Evolutionary conservation across 495 filamentous ascomycete genomes (phyloP).

Genomic region (Xylaria sp.): DNA sequence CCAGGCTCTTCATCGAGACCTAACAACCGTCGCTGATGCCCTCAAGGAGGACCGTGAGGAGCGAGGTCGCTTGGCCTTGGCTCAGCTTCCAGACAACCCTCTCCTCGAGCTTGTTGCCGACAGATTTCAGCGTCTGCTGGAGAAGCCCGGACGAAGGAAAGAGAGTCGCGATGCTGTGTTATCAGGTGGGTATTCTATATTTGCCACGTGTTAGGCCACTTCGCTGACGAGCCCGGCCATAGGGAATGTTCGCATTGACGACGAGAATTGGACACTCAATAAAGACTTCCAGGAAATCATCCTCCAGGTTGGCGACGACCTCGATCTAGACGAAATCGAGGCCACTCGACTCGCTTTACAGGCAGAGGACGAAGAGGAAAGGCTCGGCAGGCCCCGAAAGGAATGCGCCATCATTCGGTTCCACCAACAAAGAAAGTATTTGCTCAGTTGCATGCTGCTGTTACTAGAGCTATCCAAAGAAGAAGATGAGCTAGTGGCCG

Average conservation of each 20-base stretch:
- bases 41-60: constrained; percentile 59
- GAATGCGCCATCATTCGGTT: constrained; percentile 82
- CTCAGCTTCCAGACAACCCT: constrained; percentile 43
- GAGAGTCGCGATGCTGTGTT: constrained; percentile 62
- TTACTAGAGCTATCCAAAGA: constrained; percentile 70
- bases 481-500: constrained; percentile 57
- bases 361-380: constrained; percentile 67
- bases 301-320: constrained; percentile 79
- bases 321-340: constrained; percentile 88
- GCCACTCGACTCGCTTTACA: constrained; percentile 76
- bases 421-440: constrained; percentile 76
- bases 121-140: constrained; percentile 78
- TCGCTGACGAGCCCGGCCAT: constrained; percentile 44
- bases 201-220: neutral
- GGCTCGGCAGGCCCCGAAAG: constrained; percentile 70
- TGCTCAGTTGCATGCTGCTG: constrained; percentile 83
- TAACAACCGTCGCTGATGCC: constrained; percentile 69
- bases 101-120: constrained; percentile 73
- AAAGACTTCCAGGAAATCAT: constrained; percentile 82
- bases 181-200: constrained; percentile 54
- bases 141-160: constrained; percentile 75
- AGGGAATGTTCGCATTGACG: constrained; percentile 76
- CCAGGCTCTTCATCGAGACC: constrained; percentile 78
- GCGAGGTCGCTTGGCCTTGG: constrained; percentile 60
- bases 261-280: constrained; percentile 81